phyloP scores from a whole-genome alignment of 192 early-diverging fungal species.

The Pilaira anomala region DNA sequence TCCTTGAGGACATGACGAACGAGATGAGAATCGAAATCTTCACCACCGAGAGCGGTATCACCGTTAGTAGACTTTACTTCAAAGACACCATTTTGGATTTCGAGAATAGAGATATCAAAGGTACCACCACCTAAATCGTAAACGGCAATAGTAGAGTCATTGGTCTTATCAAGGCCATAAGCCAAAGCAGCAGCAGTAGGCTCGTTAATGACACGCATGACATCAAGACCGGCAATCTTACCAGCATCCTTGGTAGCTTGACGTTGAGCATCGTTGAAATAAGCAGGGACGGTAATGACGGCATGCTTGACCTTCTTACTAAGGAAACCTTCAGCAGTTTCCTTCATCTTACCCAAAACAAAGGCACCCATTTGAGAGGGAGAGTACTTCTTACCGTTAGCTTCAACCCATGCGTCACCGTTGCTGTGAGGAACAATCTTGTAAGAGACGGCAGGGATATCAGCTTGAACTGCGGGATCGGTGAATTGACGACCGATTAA shows the following conservation, averaged over 20 bases:
- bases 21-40: constrained; percentile 71
- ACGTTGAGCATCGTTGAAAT: constrained; percentile 97
- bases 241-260: constrained; percentile 97
- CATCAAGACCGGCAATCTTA: constrained; percentile 84
- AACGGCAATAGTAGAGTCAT: constrained; percentile 89
- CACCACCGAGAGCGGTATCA: constrained; percentile 84
- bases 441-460: constrained; percentile 88
- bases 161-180: constrained; percentile 83
- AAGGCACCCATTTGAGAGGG: constrained; percentile 96
- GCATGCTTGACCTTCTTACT: constrained; percentile 86
- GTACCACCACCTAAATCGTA: constrained; percentile 98
- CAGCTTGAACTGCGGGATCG: constrained; percentile 86
- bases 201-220: constrained; percentile 93
- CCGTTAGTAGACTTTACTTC: constrained; percentile 99
- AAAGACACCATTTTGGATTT: constrained; percentile 97
- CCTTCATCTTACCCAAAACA: constrained; percentile 99
- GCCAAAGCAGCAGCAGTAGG: constrained; percentile 94
- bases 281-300: constrained; percentile 97
- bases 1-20: constrained; percentile 77
- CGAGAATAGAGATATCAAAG: constrained; percentile 99
- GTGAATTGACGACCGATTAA: constrained; percentile 93
- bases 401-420: constrained; percentile 96
- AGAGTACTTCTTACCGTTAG: constrained; percentile 92
- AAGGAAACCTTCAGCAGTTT: constrained; percentile 85
- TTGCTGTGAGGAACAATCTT: constrained; percentile 94